Conservation (phyloP, 2,329 filamentous ascomycete species). For the Xylariaceae sp. region DNA sequence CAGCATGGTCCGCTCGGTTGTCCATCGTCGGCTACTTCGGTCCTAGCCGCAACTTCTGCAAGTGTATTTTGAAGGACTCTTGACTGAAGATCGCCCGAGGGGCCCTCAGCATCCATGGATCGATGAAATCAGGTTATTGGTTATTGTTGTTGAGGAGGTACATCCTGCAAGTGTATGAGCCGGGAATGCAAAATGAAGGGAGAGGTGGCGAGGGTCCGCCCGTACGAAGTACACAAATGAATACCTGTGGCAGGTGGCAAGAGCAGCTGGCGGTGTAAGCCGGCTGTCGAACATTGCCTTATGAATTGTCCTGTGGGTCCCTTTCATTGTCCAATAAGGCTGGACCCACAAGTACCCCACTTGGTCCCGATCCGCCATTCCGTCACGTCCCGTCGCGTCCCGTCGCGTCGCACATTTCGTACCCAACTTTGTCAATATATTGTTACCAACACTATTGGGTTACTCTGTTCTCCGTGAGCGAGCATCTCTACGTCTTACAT, state of each 20-base stretch:
- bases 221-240: not conserved
- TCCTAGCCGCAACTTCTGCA: slow-evolving; percentile 35
- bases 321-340: too few species aligned
- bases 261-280: not conserved
- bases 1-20: slow-evolving; percentile 52
- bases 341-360: too few species aligned
- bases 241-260: not conserved
- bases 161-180: not conserved
- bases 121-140: not conserved
- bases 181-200: not conserved
- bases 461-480: not conserved
- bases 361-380: too few species aligned
- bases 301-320: not conserved
- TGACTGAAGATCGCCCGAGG: slow-evolving; percentile 37
- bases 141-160: not conserved
- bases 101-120: slow-evolving; percentile 33
- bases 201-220: not conserved
- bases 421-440: too few species aligned
- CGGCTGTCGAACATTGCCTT: not conserved
- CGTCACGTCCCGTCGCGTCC: slow-evolving; percentile 6
- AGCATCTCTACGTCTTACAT: not conserved
- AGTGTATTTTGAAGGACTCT: slow-evolving; percentile 45
- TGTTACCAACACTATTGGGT: not conserved
- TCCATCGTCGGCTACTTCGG: slow-evolving; percentile 30
- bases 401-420: not conserved